Percentiles rank a stretch among this genome's conserved stretches.
Evolutionary conservation across 352 stramenopile species (phyloP).

Genomic region (Phytopythium aichiense): DNA sequence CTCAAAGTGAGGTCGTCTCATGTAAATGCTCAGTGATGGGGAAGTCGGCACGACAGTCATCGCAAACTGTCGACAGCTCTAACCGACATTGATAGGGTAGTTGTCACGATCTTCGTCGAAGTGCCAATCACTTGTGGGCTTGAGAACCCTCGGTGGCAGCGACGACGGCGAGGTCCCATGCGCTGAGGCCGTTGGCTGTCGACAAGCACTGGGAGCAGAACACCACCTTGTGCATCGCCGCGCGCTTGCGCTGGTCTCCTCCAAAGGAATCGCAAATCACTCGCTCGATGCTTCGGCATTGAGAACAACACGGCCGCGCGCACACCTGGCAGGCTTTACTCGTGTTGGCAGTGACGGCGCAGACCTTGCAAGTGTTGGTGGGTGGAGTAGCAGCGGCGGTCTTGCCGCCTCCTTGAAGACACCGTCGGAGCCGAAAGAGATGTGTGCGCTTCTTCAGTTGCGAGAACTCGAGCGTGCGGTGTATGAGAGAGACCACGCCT

Average conservation of each 20-base stretch:
- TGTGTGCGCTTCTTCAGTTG: slow-evolving; percentile 15
- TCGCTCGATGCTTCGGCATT: neutral
- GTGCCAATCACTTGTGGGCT: no score
- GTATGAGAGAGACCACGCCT: neutral
- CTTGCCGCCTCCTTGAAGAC: neutral
- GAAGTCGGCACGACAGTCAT: no score
- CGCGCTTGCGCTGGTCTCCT: neutral
- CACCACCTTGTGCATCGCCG: neutral
- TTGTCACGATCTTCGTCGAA: no score
- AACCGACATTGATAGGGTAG: no score
- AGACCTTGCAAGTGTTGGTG: neutral
- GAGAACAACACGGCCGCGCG: neutral
- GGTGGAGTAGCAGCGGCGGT: neutral
- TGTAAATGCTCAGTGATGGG: no score
- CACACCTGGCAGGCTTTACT: neutral
- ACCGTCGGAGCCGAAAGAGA: neutral
- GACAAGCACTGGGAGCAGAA: slow-evolving; percentile 1
- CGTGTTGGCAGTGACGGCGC: neutral
- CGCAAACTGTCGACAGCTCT: no score
- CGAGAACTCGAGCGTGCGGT: slow-evolving; percentile 1
- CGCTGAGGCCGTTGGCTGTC: neutral
- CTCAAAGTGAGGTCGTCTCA: no score
- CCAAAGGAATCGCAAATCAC: neutral
- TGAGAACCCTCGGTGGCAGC: neutral
- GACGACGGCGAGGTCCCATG: slow-evolving; percentile 1